Conservation (phyloP, 768 basidiomycete species). For the Gautieria morchelliformis region DNA sequence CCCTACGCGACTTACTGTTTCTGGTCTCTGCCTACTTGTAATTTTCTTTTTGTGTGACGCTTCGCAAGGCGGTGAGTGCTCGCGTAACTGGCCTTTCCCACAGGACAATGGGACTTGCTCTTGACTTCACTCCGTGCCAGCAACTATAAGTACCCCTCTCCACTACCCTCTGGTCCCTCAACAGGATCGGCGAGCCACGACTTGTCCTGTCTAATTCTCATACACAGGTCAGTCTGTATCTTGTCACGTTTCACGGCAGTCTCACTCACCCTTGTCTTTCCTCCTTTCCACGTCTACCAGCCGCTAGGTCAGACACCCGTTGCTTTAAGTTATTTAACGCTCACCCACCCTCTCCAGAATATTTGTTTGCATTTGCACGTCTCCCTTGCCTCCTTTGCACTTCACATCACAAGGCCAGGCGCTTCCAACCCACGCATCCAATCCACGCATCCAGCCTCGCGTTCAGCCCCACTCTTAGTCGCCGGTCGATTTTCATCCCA, state of each 20-base stretch:
- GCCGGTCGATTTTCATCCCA: slow-evolving; percentile 8
- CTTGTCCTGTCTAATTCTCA: slow-evolving; percentile 5
- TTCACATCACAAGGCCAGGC: slow-evolving; percentile 7
- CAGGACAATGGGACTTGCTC: background rate
- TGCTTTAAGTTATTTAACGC: background rate
- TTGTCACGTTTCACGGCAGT: background rate
- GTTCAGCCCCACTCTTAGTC: slow-evolving; percentile 4
- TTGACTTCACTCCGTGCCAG: background rate
- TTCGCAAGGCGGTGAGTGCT: background rate
- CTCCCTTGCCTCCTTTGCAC: background rate
- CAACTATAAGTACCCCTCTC: background rate
- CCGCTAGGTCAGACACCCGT: slow-evolving; percentile 2
- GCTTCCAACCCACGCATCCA: background rate
- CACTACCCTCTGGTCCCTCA: background rate
- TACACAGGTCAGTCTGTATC: slow-evolving; percentile 2
- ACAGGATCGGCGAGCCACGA: slow-evolving; percentile 10
- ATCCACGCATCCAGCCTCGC: slow-evolving; percentile 8
- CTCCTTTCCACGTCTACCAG: background rate
- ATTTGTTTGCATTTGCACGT: slow-evolving; percentile 6
- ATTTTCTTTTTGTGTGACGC: background rate
- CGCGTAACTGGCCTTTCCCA: background rate
- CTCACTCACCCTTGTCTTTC: background rate
- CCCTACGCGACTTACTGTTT: background rate
- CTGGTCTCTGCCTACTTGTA: background rate
- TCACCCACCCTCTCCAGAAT: background rate